Evolutionary conservation across 768 basidiomycete species (phyloP), one percentile per base, ranked within the genome.

Genomic region (Amanita subjunquillea): DNA sequence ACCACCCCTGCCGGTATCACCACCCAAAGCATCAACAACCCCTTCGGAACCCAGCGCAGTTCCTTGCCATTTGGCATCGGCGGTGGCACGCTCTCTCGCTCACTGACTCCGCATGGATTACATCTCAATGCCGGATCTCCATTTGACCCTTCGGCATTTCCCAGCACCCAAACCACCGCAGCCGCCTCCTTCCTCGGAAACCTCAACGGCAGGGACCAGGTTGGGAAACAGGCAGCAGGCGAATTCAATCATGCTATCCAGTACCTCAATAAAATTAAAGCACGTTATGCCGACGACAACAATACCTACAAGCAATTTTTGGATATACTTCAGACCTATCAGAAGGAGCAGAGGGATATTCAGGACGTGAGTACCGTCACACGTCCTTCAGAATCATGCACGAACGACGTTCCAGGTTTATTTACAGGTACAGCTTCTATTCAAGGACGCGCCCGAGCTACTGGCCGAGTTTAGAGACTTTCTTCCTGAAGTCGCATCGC

Each of bases 221-320:
- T 73, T 37, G 80, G 81, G 57, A 69, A 71, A 56, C 78, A 77
- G 50, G 73, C 78, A 10, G 65, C 75, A 9, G 78, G 74, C 55
- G 85, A 97, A 62, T 96, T 92, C 71, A 85, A 87, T 65, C 86
- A 95, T 61, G 96, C 96, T 12, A 98, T 98, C 57, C 83, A 91
- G 60, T 99, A 94, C 66, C 83, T 99, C 60, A 97, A 96, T 78
- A 95, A 94, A 74, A 98, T 99, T 74, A 98, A 98, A 70, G 83
- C 83, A 15, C 83, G 93, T 20, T 98, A 86, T 67, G 69, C 80
- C 9, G 82, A 87, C 57, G 92, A 96, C 55, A 82, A 87, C n/a
- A 91, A 92, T 60, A 93, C 87, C 30, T 92, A 92, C 69, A 91
- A 91, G 66, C 83, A 87, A 61, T 92, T 92, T 62, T 69, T 92